These are phyloP conservation scores for Ascobolus immersus DNA, from an alignment of 495 filamentous ascomycete genomes.

Conservation along the genomic window DNA sequence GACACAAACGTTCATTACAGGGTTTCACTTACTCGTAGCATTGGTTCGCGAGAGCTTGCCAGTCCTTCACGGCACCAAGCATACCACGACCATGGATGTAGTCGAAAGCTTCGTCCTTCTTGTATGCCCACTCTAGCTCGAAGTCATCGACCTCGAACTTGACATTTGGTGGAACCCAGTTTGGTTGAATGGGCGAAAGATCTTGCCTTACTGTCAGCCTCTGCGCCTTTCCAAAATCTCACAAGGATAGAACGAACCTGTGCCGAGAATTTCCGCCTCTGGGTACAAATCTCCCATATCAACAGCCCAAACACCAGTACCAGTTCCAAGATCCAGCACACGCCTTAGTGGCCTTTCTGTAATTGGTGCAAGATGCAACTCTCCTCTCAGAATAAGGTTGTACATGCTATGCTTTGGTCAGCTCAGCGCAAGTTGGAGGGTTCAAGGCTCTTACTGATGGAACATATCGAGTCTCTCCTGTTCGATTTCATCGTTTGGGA, in stretches of 20 bases:
- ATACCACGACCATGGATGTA: slow-evolving; percentile 34
- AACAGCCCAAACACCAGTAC: slow-evolving; percentile 22
- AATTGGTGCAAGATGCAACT: slow-evolving; percentile 21
- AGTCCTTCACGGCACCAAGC: slow-evolving; percentile 30
- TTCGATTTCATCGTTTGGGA: slow-evolving; percentile 1
- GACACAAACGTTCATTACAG: too few species aligned
- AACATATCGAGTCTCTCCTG: slow-evolving; percentile 6
- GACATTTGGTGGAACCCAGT: slow-evolving; percentile 19
- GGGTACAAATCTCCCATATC: slow-evolving; percentile 22
- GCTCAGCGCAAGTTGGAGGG: too few species aligned
- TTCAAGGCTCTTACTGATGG: too few species aligned
- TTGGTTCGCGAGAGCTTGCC: slow-evolving; percentile 17
- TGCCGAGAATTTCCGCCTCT: slow-evolving; percentile 29
- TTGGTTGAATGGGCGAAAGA: slow-evolving; percentile 37
- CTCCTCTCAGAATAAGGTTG: slow-evolving; percentile 16
- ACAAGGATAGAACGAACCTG: too few species aligned
- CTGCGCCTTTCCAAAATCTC: too few species aligned
- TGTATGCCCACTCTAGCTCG: slow-evolving; percentile 25
- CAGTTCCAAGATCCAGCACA: slow-evolving; percentile 32
- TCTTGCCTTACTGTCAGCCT: too few species aligned
- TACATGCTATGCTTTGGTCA: too few species aligned
- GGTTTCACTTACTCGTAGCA: slow-evolving; percentile 8
- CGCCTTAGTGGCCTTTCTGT: slow-evolving; percentile 16
- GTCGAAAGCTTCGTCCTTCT: slow-evolving; percentile 27
- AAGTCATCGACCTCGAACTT: slow-evolving; percentile 33